phyloP scores from a whole-genome alignment of 1,139 yeast species.

The Yamadazyma dushanensis region DNA sequence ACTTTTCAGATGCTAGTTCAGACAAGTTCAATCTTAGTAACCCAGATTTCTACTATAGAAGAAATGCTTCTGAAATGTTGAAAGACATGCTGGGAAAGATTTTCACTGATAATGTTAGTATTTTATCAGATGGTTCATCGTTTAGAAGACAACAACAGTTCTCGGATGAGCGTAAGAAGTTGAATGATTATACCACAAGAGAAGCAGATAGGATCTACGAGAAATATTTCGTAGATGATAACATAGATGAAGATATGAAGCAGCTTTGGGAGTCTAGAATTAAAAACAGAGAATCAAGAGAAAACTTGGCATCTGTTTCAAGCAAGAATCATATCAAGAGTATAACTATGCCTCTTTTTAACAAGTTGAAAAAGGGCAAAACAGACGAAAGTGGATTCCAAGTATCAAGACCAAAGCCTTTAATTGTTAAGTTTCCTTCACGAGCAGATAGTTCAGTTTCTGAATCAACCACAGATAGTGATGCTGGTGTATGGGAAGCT shows the following conservation, averaged over 20 bases:
- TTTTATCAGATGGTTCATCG: conserved; percentile 16
- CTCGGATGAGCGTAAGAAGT: conserved; percentile 23
- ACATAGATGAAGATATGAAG: conserved; percentile 52
- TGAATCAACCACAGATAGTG: not conserved
- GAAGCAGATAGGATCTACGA: conserved; percentile 50
- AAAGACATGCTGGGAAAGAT: conserved; percentile 3
- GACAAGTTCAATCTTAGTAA: conserved; percentile 1
- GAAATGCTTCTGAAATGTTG: conserved; percentile 14
- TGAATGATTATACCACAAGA: conserved; percentile 46
- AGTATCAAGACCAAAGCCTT: conserved; percentile 45
- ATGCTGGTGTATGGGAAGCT: too few relatives aligned
- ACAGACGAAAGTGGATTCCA: conserved; percentile 27
- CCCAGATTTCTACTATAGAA: conserved; percentile 18
- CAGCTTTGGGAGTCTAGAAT: conserved; percentile 51
- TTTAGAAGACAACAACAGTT: conserved; percentile 23
- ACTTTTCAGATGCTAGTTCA: not conserved
- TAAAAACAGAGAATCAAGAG: conserved; percentile 1
- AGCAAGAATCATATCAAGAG: not conserved
- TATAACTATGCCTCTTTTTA: not conserved
- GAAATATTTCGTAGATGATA: conserved; percentile 38
- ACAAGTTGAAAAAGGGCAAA: not conserved
- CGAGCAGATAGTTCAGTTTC: not conserved
- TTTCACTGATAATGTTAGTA: conserved; percentile 1
- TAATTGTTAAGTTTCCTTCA: conserved; percentile 24
- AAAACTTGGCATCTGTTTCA: not conserved